A percentile compares a stretch with the other conserved stretches of the same genome.
These are phyloP conservation scores for Nakazawaea siamensis DNA, from an alignment of 805 yeast species.

Conservation along the genomic window DNA sequence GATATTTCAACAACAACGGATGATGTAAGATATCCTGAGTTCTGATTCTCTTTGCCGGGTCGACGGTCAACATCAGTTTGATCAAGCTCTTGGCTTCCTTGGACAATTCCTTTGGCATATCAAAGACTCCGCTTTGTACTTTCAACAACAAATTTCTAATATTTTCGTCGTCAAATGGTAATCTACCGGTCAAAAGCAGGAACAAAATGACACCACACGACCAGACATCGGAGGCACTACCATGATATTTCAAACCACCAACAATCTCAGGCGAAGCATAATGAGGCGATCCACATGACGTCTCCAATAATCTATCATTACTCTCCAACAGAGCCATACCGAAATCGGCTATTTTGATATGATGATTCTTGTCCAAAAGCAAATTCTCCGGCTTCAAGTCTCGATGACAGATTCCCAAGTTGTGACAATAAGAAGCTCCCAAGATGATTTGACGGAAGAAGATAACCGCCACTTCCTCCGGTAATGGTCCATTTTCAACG, in stretches of 20 bases:
- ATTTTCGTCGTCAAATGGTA: slow-evolving; percentile 80
- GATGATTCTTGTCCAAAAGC: slow-evolving; percentile 53
- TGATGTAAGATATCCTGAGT: slow-evolving; percentile 59
- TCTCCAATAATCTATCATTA: slow-evolving; percentile 61
- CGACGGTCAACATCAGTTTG: slow-evolving; percentile 54
- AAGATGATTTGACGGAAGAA: slow-evolving; percentile 71
- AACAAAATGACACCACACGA: slow-evolving; percentile 79
- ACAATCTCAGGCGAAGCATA: slow-evolving; percentile 87
- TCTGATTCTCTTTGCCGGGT: slow-evolving; percentile 64
- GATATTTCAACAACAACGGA: slow-evolving; percentile 45
- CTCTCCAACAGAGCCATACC: slow-evolving; percentile 86
- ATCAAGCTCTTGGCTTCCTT: slow-evolving; percentile 62
- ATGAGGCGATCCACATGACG: slow-evolving; percentile 85
- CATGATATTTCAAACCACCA: slow-evolving; percentile 69
- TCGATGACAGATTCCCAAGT: slow-evolving; percentile 73
- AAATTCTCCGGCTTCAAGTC: slow-evolving; percentile 80
- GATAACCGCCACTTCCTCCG: slow-evolving; percentile 66
- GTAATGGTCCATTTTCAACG: slow-evolving; percentile 61
- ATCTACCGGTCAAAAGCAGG: slow-evolving; percentile 71
- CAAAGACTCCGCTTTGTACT: slow-evolving; percentile 69
- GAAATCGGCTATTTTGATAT: slow-evolving; percentile 76
- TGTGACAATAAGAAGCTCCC: slow-evolving; percentile 78
- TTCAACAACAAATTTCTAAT: slow-evolving; percentile 62
- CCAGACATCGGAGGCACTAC: slow-evolving; percentile 84
- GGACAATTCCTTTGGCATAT: slow-evolving; percentile 60